phyloP scores from a whole-genome alignment of 345 rosid genomes.

The Populus davidiana region DNA sequence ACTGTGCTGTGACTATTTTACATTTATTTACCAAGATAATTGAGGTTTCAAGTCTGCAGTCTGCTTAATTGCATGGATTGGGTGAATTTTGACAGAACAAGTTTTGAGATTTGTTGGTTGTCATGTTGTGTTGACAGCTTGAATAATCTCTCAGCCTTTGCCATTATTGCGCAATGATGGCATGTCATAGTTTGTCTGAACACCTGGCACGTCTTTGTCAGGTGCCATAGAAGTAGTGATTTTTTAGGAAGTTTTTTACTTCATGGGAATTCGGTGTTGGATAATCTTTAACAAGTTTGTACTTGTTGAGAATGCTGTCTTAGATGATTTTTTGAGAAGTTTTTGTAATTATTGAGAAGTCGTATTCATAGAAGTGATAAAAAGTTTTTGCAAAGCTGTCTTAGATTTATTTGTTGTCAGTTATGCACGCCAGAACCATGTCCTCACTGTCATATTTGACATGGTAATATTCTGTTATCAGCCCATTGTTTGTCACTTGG shows the following conservation, averaged over 20 bases:
- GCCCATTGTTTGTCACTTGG: conserved; percentile 99
- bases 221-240: neutral
- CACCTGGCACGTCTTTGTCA: neutral
- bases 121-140: neutral
- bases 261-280: neutral
- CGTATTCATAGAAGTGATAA: neutral
- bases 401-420: neutral
- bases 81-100: neutral
- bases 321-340: neutral
- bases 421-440: neutral
- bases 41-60: neutral
- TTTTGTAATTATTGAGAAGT: neutral
- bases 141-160: neutral
- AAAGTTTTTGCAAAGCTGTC: too few species aligned
- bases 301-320: neutral
- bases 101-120: neutral
- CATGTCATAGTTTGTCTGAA: neutral
- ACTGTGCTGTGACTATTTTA: neutral
- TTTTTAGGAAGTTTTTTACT: neutral
- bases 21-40: neutral
- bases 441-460: conserved; percentile 1
- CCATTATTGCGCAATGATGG: neutral
- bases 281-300: neutral
- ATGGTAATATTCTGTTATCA: conserved; percentile 29
- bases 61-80: neutral